Conservation (phyloP, 2,329 filamentous ascomycete genomes). For the Nannizziopsis arthrosporioides region DNA sequence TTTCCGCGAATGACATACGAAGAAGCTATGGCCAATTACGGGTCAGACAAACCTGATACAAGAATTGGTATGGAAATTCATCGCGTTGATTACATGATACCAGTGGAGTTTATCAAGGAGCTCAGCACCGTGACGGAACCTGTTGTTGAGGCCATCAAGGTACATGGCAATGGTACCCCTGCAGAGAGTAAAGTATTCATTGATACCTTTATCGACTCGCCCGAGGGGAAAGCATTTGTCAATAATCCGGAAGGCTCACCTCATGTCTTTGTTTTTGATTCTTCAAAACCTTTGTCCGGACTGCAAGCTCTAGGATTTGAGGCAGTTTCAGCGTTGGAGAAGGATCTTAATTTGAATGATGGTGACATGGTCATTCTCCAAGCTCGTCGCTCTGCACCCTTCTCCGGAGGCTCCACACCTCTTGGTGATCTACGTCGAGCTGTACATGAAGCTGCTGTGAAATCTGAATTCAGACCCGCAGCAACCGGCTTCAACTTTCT, state of each 20-base stretch:
- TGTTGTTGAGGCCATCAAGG: conserved; percentile 61
- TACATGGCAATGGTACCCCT: conserved; percentile 41
- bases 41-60: conserved; percentile 85
- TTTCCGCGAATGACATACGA: conserved; percentile 59
- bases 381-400: conserved; percentile 55
- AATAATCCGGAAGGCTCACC: conserved; percentile 67
- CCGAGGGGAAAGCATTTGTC: conserved; percentile 47
- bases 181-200: conserved; percentile 51
- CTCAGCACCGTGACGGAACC: conserved; percentile 59
- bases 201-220: conserved; percentile 56
- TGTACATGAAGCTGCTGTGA: conserved; percentile 57
- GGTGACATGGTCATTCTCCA: conserved; percentile 76
- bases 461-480: conserved; percentile 45
- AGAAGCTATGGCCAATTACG: conserved; percentile 66
- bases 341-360: conserved; percentile 45
- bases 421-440: conserved; percentile 62
- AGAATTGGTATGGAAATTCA: conserved; percentile 60
- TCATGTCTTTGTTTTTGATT: conserved; percentile 64
- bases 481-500: conserved; percentile 53
- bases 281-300: conserved; percentile 60
- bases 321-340: conserved; percentile 48
- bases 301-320: conserved; percentile 68
- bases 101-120: conserved; percentile 57
- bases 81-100: conserved; percentile 52
- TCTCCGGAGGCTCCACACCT: conserved; percentile 59